Evolutionary conservation across 2,329 filamentous ascomycete species (phyloP), one percentile per base, ranked within the genome.

Genomic region (Colletotrichum orchidophilum): DNA sequence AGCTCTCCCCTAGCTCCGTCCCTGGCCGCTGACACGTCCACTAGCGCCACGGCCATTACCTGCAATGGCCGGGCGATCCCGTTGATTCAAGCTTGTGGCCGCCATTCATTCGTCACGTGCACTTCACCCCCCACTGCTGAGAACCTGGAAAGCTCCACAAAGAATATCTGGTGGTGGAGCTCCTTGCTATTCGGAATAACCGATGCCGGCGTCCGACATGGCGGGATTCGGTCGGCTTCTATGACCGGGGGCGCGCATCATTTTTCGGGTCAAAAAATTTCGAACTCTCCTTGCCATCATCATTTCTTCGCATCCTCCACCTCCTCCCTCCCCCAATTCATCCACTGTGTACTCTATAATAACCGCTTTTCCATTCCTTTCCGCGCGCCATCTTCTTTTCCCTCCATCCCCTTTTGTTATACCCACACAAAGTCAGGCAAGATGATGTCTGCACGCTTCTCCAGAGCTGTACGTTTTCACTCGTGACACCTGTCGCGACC

Each of bases 401-500:
- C 73, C 75, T 73, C 73, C 72, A 76, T 74, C 77, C 74, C 66
- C 72, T 66, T 66, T 64, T 68, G 69, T 76, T 77, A 77, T 74
- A 77, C 75, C 74, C 74, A 73, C 66, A 70, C 39, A 65, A 18
- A 66, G 63, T 49, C 65, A 72, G 61, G 80, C 85, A 91, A 84
- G 81, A 94, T 94, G 92, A 83, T 94, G 85, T 87, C 92, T 80
- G 89, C 92, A 79, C 90, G 91, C 83, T 85, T 94, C 78, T 88
- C 90, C 79, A 90, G 92, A 88, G 91, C 91, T 89, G 92, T 94
- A 90, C 87, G 92, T 68, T 29, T 33, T 13, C 29, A 11, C 90
- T 55, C 31, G 15, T 31, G 49, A 60, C 55, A 46, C 58, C 61
- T 69, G 50, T 60, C 59, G 66, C 63, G 70, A 64, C 62, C 63